Percentiles rank a stretch among this genome's conserved stretches.
phyloP scores from a whole-genome alignment of 345 rosid species.

The Kernera saxatilis region DNA sequence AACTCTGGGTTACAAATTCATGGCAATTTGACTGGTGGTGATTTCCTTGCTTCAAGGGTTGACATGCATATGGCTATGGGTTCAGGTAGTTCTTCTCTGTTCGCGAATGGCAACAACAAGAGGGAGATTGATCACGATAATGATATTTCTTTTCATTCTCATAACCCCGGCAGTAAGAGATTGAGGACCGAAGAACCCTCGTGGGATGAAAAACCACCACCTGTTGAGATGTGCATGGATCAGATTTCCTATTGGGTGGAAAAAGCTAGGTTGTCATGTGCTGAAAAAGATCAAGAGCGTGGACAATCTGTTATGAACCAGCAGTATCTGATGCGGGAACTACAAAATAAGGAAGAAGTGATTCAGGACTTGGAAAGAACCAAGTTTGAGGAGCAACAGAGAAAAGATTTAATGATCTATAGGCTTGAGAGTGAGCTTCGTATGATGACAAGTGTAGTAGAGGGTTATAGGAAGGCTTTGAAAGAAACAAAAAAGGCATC shows the following conservation, averaged over 20 bases:
- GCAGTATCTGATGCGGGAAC: conserved; percentile 45
- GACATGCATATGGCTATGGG: conserved; percentile 52
- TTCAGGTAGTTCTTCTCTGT: conserved; percentile 52
- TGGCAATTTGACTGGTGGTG: conserved; percentile 45
- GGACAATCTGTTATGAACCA: conserved; percentile 44
- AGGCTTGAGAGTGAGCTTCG: conserved; percentile 69
- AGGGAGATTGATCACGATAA: conserved; percentile 55
- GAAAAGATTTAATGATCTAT: conserved; percentile 43
- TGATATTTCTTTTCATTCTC: conserved; percentile 42
- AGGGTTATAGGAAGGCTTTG: conserved; percentile 75
- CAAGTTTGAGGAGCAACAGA: conserved; percentile 55
- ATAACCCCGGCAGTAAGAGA: conserved; percentile 56
- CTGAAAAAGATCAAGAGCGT: conserved; percentile 40
- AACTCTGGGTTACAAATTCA: conserved; percentile 49
- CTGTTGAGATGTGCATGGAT: conserved; percentile 44
- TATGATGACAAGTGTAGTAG: conserved; percentile 60
- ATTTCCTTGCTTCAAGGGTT: conserved; percentile 52
- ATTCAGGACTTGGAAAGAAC: conserved; percentile 59
- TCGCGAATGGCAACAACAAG: conserved; percentile 52
- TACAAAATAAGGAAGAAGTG: conserved; percentile 41
- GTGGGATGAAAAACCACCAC: conserved; percentile 47
- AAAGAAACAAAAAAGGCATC: conserved; percentile 57
- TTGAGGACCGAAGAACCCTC: conserved; percentile 49
- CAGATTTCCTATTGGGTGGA: conserved; percentile 40
- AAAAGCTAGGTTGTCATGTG: conserved; percentile 46